phyloP scores from a whole-genome alignment of 2,329 filamentous ascomycete species.

The Didymella sp. region DNA sequence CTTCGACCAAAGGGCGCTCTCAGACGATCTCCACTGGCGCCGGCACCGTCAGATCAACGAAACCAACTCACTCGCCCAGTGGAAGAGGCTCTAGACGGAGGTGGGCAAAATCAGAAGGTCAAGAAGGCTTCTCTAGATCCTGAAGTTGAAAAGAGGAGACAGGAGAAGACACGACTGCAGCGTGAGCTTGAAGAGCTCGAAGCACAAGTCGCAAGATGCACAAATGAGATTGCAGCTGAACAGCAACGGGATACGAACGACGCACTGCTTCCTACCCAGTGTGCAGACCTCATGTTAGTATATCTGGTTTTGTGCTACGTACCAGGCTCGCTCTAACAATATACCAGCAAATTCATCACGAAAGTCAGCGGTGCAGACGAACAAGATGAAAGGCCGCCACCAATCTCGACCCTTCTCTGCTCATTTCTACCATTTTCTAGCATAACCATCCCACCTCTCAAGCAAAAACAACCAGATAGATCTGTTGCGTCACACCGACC shows the following conservation, averaged over 20 bases:
- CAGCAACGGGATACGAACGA: constrained; percentile 28
- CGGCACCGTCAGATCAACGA: constrained; percentile 25
- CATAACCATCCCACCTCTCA: constrained; percentile 35
- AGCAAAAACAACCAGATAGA: constrained; percentile 36
- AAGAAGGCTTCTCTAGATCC: constrained; percentile 29
- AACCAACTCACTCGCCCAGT: constrained; percentile 17
- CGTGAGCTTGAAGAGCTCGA: constrained; percentile 43
- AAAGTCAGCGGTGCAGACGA: constrained; percentile 26
- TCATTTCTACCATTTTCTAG: constrained; percentile 51
- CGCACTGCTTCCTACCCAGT: constrained; percentile 27
- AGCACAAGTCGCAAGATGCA: constrained; percentile 40
- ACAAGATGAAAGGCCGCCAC: constrained; percentile 30
- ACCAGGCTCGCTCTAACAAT: constrained; percentile 14
- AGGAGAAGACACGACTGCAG: constrained; percentile 39
- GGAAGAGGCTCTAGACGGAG: constrained; percentile 19
- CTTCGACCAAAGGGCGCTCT: constrained; percentile 24
- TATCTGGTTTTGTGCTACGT: background rate
- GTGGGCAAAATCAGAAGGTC: constrained; percentile 4
- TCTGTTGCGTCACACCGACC: constrained; percentile 67
- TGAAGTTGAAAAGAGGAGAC: constrained; percentile 38
- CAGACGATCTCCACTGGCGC: constrained; percentile 26
- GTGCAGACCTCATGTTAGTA: constrained; percentile 36
- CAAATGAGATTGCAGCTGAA: constrained; percentile 37
- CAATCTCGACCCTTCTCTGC: constrained; percentile 46
- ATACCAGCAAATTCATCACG: constrained; percentile 32